These are phyloP conservation scores for Plectosphaerella cucumerina DNA, from an alignment of 2,329 filamentous ascomycete genomes.

Conservation along the genomic window DNA sequence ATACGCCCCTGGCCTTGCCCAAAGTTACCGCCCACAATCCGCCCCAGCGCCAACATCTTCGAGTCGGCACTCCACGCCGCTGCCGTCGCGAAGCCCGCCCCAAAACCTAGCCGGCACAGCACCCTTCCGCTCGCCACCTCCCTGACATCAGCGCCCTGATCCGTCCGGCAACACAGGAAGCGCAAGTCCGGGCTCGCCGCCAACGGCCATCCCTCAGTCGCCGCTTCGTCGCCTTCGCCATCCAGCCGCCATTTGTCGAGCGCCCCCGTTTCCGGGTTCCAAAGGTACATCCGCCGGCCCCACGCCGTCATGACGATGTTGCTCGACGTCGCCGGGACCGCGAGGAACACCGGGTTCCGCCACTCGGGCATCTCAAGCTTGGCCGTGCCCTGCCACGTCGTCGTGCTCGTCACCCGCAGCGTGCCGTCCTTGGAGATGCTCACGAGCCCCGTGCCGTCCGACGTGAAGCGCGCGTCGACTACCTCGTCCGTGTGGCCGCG, in stretches of 20 bases:
- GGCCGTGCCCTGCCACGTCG: slow-evolving; percentile 3
- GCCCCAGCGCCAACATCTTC: not conserved
- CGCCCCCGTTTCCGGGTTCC: slow-evolving; percentile 7
- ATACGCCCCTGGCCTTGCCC: not conserved
- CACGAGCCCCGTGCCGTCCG: slow-evolving; percentile 3
- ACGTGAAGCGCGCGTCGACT: slow-evolving; percentile 10
- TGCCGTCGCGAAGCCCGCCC: slow-evolving; percentile 8
- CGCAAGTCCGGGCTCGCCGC: slow-evolving; percentile 8
- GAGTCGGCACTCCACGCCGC: slow-evolving; percentile 2
- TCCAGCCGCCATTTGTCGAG: slow-evolving; percentile 9
- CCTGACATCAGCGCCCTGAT: slow-evolving; percentile 9
- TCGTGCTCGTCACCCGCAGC: slow-evolving; percentile 5
- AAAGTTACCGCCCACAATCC: not conserved
- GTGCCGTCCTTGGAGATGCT: slow-evolving; percentile 10
- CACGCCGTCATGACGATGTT: slow-evolving; percentile 5
- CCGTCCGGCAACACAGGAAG: slow-evolving; percentile 8
- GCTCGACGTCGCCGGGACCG: not conserved
- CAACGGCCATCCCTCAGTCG: slow-evolving; percentile 7
- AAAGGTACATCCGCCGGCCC: slow-evolving; percentile 8
- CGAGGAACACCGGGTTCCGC: slow-evolving; percentile 10
- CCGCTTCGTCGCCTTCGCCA: slow-evolving; percentile 1
- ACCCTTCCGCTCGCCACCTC: slow-evolving; percentile 9
- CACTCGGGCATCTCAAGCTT: slow-evolving; percentile 10
- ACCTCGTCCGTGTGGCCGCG: slow-evolving; percentile 11
- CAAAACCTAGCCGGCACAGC: slow-evolving; percentile 5